Evolutionary conservation across 75 land plant species (phyloP), one percentile per base, ranked within the genome.

Genomic region (Pinus tabuliformis): DNA sequence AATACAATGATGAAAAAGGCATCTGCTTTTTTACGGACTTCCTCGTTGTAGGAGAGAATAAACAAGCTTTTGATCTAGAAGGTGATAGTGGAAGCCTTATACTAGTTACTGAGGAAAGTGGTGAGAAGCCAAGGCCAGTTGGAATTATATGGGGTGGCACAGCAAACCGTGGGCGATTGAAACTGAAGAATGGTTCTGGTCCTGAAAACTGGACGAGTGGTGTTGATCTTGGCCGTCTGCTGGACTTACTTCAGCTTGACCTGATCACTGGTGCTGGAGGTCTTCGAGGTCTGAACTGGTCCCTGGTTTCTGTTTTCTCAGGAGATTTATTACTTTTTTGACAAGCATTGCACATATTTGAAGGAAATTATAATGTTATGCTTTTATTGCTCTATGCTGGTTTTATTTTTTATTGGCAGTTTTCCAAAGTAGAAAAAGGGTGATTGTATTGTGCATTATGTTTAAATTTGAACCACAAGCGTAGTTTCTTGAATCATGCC

Each of bases 151-250:
- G 87, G 85, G 87, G 87, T 60, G 87, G 87, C 28, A 78, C 86
- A 15, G 73, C 86, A 37, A 84, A 85, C 59, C 71, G 87, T 5
- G 87, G 87, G 26, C 85, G 87, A 59, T 56, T 85, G 66, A 85
- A 85, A 72, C 86, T 85, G 11, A 65, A 73, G 21, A 79, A 77
- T 74, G 81, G 81, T 39, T 74, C 68, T 66, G 87, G 81, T 71
- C 87, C 86, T n/a, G 86, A 85, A 59, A 83, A 84, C 52, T 85
- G 87, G 87, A 85, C 87, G 9, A 85, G 87, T 64, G 86, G 82
- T 8, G 87, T 85, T 21, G 86, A 85, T 24, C 77, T 85, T 54
- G 86, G 87, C 52, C 87, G 87, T 6, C 78, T 85, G 14, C 82
- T 85, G 3, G 87, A 85, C 68, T 60, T 80, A 20, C 86, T 85